Conservation (phyloP, 2,329 filamentous ascomycete genomes). For the Biscogniauxia sp. region DNA sequence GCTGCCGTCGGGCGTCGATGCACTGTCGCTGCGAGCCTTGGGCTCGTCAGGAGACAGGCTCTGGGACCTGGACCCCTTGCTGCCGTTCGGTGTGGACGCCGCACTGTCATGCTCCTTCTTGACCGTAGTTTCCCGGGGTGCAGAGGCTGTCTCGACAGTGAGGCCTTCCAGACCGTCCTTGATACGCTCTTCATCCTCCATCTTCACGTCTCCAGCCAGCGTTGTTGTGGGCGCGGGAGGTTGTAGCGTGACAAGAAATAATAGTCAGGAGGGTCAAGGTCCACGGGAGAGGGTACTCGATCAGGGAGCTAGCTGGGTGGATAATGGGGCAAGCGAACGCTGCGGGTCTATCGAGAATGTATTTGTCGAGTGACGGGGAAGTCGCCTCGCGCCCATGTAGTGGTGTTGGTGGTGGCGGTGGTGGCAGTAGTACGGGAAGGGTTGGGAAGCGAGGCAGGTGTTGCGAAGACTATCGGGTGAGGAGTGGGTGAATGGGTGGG, state of each 20-base stretch:
- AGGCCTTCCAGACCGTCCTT: conserved; percentile 40
- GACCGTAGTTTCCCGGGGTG: conserved; percentile 25
- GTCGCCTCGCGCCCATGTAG: not conserved
- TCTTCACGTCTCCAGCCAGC: conserved; percentile 16
- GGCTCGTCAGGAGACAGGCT: conserved; percentile 44
- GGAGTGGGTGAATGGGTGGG: too few species aligned
- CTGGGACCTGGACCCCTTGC: conserved; percentile 41
- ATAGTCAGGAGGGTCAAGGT: not conserved
- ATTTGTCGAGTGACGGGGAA: not conserved
- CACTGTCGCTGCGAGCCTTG: conserved; percentile 48
- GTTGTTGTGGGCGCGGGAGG: not conserved
- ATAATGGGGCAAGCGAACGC: not conserved
- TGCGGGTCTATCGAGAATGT: not conserved
- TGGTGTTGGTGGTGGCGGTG: not conserved
- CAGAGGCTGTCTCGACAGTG: conserved; percentile 41
- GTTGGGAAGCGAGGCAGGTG: not conserved
- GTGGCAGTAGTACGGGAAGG: not conserved
- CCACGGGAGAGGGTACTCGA: not conserved
- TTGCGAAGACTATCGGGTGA: conserved; percentile 4
- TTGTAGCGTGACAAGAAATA: not conserved
- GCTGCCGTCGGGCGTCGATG: conserved; percentile 45
- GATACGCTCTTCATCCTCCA: conserved; percentile 33
- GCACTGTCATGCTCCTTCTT: conserved; percentile 40
- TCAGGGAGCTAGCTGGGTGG: not conserved
- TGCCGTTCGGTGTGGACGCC: conserved; percentile 40